Percentiles rank a stretch among this genome's conserved stretches.
phyloP scores from a whole-genome alignment of 106 monocot species.

The Ottelia alismoides region DNA sequence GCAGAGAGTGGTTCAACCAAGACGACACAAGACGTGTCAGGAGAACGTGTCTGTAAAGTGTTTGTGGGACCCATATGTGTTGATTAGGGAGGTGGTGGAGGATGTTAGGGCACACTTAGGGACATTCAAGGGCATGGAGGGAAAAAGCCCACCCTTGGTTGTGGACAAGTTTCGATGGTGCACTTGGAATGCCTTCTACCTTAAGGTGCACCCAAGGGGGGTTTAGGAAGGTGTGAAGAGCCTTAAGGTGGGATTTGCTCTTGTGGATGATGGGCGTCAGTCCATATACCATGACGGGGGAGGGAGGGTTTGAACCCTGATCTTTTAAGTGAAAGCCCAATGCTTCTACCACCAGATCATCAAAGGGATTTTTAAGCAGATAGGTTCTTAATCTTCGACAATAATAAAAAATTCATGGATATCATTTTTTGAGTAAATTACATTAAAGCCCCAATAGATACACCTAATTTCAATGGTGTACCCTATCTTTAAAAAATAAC shows the following conservation, averaged over 20 bases:
- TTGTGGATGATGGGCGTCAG: slow-evolving; percentile 95
- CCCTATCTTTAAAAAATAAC: too few relatives aligned
- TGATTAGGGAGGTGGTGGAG: slow-evolving; percentile 42
- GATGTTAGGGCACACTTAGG: slow-evolving; percentile 39
- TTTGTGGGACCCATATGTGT: slow-evolving; percentile 35
- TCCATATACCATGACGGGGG: slow-evolving; percentile 71
- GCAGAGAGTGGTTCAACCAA: slow-evolving; percentile 65
- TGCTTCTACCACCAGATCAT: slow-evolving; percentile 3
- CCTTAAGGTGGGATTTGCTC: slow-evolving; percentile 52
- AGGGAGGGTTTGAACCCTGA: too few relatives aligned
- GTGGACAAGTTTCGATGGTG: slow-evolving; percentile 93
- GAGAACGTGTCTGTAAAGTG: slow-evolving; percentile 42
- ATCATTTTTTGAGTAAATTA: too few relatives aligned
- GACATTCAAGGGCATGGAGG: slow-evolving; percentile 51
- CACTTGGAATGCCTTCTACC: slow-evolving; percentile 94
- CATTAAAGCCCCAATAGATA: too few relatives aligned
- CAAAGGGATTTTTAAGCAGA: too few relatives aligned
- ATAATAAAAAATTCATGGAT: too few relatives aligned
- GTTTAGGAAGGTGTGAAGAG: slow-evolving; percentile 49
- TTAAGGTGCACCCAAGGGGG: slow-evolving; percentile 61
- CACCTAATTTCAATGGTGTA: too few relatives aligned
- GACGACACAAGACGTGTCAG: slow-evolving; percentile 15
- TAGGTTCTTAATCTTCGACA: too few relatives aligned
- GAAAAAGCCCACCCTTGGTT: slow-evolving; percentile 49
- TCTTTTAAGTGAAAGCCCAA: too few relatives aligned